These are phyloP conservation scores for Leptographium lundbergii DNA, from an alignment of 2,329 filamentous ascomycete species.

Conservation along the genomic window DNA sequence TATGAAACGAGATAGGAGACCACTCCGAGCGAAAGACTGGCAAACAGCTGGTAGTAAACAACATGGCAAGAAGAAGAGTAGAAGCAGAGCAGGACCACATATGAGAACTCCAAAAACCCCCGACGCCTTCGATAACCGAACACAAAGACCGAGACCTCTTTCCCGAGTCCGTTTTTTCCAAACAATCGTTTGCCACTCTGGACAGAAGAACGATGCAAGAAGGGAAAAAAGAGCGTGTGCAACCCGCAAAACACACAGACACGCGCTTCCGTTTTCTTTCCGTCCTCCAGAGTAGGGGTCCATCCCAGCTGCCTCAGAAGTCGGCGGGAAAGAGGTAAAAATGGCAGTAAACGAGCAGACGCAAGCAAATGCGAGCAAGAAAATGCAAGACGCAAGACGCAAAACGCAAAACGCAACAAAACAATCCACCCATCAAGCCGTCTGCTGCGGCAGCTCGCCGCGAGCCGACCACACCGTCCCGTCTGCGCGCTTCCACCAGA, in stretches of 20 bases:
- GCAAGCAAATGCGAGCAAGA: too few relatives aligned
- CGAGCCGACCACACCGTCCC: constrained; percentile 10
- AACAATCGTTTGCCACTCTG: neutral
- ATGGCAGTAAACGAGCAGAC: too few relatives aligned
- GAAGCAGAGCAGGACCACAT: neutral
- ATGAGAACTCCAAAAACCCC: neutral
- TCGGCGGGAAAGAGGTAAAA: too few relatives aligned
- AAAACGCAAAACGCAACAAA: neutral
- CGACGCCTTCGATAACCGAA: neutral
- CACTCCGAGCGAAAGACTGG: too few relatives aligned
- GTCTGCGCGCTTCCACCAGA: constrained; percentile 14
- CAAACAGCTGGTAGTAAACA: neutral
- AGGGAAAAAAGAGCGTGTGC: too few relatives aligned
- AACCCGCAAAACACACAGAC: too few relatives aligned
- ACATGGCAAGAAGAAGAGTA: neutral
- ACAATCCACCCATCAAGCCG: neutral
- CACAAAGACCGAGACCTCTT: neutral
- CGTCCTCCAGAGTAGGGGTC: too few relatives aligned
- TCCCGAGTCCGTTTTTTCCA: neutral
- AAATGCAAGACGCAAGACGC: neutral
- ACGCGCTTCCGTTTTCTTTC: too few relatives aligned
- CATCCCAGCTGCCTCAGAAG: too few relatives aligned
- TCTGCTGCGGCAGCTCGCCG: constrained; percentile 5
- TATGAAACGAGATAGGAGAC: neutral
- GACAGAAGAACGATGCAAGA: too few relatives aligned